Percentiles rank a stretch among this genome's conserved stretches.
These are phyloP conservation scores for Sclerotinia sclerotiorum DNA, from an alignment of 2,329 filamentous ascomycete species.

Conservation along the genomic window DNA sequence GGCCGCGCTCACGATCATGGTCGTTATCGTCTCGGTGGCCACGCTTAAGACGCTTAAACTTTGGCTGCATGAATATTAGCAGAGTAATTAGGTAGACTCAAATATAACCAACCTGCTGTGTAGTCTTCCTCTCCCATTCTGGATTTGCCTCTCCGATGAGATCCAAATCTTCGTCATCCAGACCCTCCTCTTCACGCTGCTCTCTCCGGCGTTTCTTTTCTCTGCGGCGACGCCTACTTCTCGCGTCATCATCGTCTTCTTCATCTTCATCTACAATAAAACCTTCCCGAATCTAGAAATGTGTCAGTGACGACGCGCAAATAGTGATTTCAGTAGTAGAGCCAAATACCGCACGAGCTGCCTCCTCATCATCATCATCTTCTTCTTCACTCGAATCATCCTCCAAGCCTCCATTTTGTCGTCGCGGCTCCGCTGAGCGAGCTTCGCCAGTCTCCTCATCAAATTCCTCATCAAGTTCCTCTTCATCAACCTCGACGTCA, in stretches of 20 bases:
- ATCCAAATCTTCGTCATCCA: slow-evolving; percentile 95
- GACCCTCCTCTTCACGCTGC: slow-evolving; percentile 76
- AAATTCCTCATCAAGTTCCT: slow-evolving; percentile 78
- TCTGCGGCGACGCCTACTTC: slow-evolving; percentile 59
- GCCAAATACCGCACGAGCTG: slow-evolving; percentile 65
- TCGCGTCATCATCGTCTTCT: slow-evolving; percentile 62
- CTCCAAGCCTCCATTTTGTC: slow-evolving; percentile 43
- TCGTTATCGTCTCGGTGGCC: slow-evolving; percentile 77
- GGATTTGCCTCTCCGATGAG: slow-evolving; percentile 83
- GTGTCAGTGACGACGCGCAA: slow-evolving; percentile 27
- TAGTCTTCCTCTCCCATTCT: slow-evolving; percentile 64
- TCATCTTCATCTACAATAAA: slow-evolving; percentile 94
- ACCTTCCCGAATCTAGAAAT: slow-evolving; percentile 75
- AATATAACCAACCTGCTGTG: slow-evolving; percentile 61
- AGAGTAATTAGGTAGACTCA: neutral
- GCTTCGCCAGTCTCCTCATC: slow-evolving; percentile 72
- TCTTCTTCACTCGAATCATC: slow-evolving; percentile 92
- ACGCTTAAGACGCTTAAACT: slow-evolving; percentile 95
- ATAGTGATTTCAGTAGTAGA: slow-evolving; percentile 17
- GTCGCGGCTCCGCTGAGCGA: slow-evolving; percentile 42
- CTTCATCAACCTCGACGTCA: slow-evolving; percentile 84
- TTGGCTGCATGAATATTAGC: slow-evolving; percentile 57
- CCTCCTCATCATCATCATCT: slow-evolving; percentile 88
- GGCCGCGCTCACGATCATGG: slow-evolving; percentile 64
- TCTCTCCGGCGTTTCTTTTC: slow-evolving; percentile 76